Evolutionary conservation across 306 rosid species (phyloP), one percentile per base, ranked within the genome.

Genomic region (Biancaea sappan): DNA sequence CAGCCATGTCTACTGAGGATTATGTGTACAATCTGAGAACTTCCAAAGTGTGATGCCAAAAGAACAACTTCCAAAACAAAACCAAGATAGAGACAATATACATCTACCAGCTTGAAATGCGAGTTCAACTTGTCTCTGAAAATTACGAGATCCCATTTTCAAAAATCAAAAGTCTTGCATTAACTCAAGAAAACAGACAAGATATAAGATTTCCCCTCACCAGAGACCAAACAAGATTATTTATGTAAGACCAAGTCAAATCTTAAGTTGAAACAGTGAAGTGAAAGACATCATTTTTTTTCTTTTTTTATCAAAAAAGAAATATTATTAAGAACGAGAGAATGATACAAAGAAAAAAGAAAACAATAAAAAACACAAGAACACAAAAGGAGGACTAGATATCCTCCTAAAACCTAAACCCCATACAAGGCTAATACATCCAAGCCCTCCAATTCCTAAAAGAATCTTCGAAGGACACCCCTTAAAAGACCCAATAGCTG

Each of bases 191-290:
- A 51, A 53, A 28, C 35, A 41, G n/a, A 26, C 37, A 61, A 50
- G 9, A 60, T 22, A 44, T 37, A 18, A 59, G 57, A 50, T 41
- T 25, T 34, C 29, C 26, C 63, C 64, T 65, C 47, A 54, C 56
- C 44, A 31, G 58, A 71, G 59, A 52, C 32, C 14, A 66, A 37
- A 66, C n/a, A 31, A 15, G 53, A 19, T 34, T 40, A 61, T 11
- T 41, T 24, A 73, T 65, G 75, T 37, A 73, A 47, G 74, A 69
- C 60, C 56, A 54, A 69, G 77, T 16, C 59, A 66, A 69, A 11
- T 63, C 53, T 44, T 61, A 65, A 78, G 25, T 67, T 37, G 67
- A 63, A 69, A 52, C 10, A 38, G 66, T 6, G 34, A 32, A 69
- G 40, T 2, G 40, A 32, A 69, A 47, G 12, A 61, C 31, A 69